These are phyloP conservation scores for Galeopsis tetrahit DNA, from an alignment of 257 asterid species.

Conservation along the genomic window DNA sequence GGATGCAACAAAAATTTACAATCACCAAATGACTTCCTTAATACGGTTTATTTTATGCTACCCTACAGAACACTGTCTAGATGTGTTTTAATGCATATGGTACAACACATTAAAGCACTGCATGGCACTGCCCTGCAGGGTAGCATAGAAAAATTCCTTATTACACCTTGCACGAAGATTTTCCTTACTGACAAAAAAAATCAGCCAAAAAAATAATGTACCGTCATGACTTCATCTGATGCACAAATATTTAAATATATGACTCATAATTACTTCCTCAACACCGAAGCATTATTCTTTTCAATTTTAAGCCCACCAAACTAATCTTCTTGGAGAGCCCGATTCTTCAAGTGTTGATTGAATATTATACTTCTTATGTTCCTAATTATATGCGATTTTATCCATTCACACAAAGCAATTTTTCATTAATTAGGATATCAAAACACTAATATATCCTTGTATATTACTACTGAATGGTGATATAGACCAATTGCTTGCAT, in stretches of 20 bases:
- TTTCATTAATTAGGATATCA: no score
- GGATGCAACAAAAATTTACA: neutral
- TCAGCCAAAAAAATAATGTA: neutral
- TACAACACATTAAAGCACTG: no score
- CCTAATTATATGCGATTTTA: no score
- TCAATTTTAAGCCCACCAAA: neutral
- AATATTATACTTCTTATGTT: neutral
- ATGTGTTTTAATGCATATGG: no score
- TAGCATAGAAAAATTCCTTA: no score
- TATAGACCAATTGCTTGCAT: no score
- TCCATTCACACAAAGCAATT: no score
- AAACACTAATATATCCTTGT: no score
- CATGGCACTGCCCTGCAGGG: no score
- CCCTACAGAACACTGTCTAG: no score
- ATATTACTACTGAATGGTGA: no score
- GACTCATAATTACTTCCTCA: slow-evolving; percentile 10
- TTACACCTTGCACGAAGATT: neutral
- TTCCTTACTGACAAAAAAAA: neutral
- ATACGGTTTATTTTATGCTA: no score
- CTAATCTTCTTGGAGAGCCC: neutral
- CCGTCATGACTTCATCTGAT: neutral
- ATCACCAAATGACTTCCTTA: neutral
- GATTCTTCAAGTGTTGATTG: neutral
- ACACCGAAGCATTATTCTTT: neutral
- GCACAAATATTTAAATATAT: neutral